Evolutionary conservation across 2,329 filamentous ascomycete genomes (phyloP).

Genomic region (Paracoccidioides lutzii): DNA sequence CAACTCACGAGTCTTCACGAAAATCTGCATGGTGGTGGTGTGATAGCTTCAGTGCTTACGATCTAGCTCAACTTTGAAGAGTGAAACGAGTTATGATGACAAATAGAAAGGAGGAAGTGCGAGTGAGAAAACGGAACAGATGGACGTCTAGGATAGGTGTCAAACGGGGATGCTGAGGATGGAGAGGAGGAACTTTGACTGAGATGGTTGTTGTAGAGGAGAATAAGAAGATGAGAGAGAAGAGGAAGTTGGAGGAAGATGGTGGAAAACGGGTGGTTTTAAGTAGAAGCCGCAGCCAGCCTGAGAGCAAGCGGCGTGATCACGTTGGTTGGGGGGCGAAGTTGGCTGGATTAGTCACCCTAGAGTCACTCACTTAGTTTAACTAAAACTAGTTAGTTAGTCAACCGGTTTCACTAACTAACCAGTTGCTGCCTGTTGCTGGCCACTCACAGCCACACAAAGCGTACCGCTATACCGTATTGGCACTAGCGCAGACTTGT

Average conservation of each 20-base stretch:
- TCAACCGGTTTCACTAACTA: neutral
- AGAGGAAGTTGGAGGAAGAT: slow-evolving; percentile 15
- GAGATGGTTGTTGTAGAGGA: neutral
- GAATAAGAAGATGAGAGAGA: slow-evolving; percentile 10
- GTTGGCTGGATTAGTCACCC: neutral
- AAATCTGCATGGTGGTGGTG: slow-evolving; percentile 72
- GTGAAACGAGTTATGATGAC: neutral
- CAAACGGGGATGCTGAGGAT: slow-evolving; percentile 7
- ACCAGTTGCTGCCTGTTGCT: neutral
- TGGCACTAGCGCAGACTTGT: neutral
- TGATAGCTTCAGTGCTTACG: neutral
- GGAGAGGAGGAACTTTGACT: neutral
- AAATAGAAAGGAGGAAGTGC: slow-evolving; percentile 4
- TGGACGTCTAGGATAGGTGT: slow-evolving; percentile 10
- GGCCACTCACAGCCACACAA: no score
- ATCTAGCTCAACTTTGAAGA: no score
- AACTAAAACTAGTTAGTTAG: neutral
- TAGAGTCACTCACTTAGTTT: no score
- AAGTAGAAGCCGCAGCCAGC: no score
- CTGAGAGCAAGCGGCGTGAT: no score
- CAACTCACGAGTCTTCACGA: slow-evolving; percentile 83
- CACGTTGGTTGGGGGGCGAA: no score
- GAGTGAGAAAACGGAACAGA: no score
- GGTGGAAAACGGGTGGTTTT: slow-evolving; percentile 11
- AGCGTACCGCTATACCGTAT: neutral